Evolutionary conservation across 371 early-diverging fungal genomes (phyloP).

Genomic region (Syncephalastrum monosporum): DNA sequence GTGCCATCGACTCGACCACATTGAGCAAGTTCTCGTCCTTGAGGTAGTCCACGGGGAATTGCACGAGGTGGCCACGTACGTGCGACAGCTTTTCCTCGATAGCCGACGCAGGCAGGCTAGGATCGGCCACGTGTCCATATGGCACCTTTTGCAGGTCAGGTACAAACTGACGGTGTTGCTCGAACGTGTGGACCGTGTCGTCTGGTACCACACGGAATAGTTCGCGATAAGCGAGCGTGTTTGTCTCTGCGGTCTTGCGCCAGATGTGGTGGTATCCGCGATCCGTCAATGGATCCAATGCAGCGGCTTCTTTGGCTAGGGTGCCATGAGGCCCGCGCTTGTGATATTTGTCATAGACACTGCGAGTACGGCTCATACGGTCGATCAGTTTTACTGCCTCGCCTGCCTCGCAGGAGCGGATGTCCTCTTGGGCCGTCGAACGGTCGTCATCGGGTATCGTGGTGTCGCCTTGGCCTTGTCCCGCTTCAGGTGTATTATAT

Average conservation of each 20-base stretch:
- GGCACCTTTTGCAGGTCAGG: conserved; percentile 51
- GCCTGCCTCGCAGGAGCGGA: conserved; percentile 25
- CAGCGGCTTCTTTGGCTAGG: conserved; percentile 24
- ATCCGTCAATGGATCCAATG: conserved; percentile 73
- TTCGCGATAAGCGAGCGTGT: conserved; percentile 72
- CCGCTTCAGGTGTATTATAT: conserved; percentile 7
- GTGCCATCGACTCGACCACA: conserved; percentile 15
- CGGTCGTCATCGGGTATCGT: conserved; percentile 11
- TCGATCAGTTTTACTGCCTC: conserved; percentile 43
- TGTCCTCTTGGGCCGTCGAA: conserved; percentile 15
- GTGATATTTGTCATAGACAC: conserved; percentile 33
- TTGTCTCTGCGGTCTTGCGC: conserved; percentile 62
- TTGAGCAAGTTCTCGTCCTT: conserved; percentile 31
- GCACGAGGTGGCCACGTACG: conserved; percentile 67
- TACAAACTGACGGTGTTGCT: conserved; percentile 60
- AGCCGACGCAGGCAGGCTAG: conserved; percentile 29
- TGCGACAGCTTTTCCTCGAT: conserved; percentile 37
- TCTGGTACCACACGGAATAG: conserved; percentile 90
- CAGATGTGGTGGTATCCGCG: conserved; percentile 63
- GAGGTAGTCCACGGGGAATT: conserved; percentile 58
- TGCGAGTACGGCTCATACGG: conserved; percentile 32
- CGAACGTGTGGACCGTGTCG: conserved; percentile 67
- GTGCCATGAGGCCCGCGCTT: conserved; percentile 2
- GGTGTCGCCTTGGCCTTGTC: conserved; percentile 18
- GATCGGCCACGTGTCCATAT: conserved; percentile 61